Percentiles rank a stretch among this genome's conserved stretches.
Conservation (phyloP, 2,329 filamentous ascomycete species). For the Nigrospora osmanthi region DNA sequence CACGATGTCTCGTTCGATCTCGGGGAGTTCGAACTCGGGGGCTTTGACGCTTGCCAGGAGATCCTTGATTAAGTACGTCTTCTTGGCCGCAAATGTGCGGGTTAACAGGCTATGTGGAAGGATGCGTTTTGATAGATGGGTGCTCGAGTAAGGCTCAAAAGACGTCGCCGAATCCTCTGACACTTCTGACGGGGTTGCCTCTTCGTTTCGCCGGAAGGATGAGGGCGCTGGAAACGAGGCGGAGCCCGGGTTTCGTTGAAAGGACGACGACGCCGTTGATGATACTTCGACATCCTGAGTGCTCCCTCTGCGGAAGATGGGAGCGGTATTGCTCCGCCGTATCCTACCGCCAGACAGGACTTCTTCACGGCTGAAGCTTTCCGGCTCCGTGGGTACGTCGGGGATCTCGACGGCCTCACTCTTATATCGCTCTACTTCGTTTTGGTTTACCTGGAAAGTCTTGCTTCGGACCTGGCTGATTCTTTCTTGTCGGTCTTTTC, state of each 20-base stretch:
- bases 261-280: conserved; percentile 9
- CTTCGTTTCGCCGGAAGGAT: conserved; percentile 15
- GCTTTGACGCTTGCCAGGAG: conserved; percentile 74
- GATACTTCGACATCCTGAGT: conserved; percentile 8
- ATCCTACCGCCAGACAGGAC: conserved; percentile 37
- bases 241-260: conserved; percentile 1
- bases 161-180: conserved; percentile 45
- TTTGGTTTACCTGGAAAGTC: conserved; percentile 48
- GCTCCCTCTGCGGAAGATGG: conserved; percentile 18
- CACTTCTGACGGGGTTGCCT: conserved; percentile 22
- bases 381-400: conserved; percentile 35
- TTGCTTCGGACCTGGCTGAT: conserved; percentile 45
- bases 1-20: conserved; percentile 80
- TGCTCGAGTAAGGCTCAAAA: conserved; percentile 80
- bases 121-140: conserved; percentile 76
- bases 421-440: conserved; percentile 55
- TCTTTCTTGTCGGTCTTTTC: conserved; percentile 41
- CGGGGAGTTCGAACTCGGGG: conserved; percentile 74
- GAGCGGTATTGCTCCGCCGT: conserved; percentile 35
- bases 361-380: conserved; percentile 57
- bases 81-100: conserved; percentile 71
- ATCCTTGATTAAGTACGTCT: conserved; percentile 69
- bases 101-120: conserved; percentile 75
- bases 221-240: neutral
- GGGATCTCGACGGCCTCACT: conserved; percentile 47